Percentiles rank a stretch among this genome's conserved stretches.
Evolutionary conservation across 179 eudicot genomes (phyloP).

Genomic region (Beta macrorhiza): DNA sequence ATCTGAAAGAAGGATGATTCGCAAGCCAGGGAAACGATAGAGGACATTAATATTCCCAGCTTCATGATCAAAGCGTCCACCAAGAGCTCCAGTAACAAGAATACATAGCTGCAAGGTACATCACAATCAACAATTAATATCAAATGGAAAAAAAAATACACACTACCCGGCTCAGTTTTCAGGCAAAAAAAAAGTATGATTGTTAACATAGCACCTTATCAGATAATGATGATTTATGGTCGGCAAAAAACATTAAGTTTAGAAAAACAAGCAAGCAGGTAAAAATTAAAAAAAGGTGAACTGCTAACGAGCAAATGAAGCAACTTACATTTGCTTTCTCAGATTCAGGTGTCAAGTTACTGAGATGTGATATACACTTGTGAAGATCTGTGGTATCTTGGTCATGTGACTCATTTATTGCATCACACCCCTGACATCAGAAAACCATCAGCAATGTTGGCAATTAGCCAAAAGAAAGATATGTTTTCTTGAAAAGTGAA

Average conservation of each 20-base stretch:
- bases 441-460: conserved; percentile 19
- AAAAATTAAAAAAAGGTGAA: neutral
- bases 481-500: neutral
- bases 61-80: conserved; percentile 96
- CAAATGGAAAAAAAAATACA: neutral
- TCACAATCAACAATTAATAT: neutral
- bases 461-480: conserved; percentile 8
- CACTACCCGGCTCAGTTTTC: neutral
- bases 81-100: conserved; percentile 86
- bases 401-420: conserved; percentile 73
- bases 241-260: neutral
- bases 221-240: neutral
- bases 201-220: neutral
- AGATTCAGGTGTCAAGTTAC: conserved; percentile 39
- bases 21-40: conserved; percentile 55
- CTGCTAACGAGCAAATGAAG: neutral
- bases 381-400: conserved; percentile 93
- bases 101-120: conserved; percentile 58
- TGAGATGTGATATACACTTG: conserved; percentile 66
- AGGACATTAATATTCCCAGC: conserved; percentile 84
- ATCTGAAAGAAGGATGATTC: conserved; percentile 75
- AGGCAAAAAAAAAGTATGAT: no score
- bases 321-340: conserved; percentile 61
- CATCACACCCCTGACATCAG: conserved; percentile 62
- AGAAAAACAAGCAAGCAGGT: neutral